Evolutionary conservation across 2,329 filamentous ascomycete genomes (phyloP).

Genomic region (Emmonsiellopsis sp.): DNA sequence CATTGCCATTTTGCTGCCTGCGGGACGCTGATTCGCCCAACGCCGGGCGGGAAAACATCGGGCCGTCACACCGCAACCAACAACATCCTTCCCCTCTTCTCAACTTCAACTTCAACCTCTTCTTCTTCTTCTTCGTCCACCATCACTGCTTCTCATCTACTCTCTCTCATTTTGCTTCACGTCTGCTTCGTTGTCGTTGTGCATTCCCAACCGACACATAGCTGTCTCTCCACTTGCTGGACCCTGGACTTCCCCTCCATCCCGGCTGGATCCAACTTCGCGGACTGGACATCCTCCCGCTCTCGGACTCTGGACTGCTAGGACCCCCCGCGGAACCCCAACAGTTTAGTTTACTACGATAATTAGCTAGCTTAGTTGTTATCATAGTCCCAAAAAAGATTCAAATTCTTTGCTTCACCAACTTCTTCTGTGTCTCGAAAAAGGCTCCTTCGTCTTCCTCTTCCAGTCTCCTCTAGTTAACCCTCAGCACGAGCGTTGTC

Average conservation of each 20-base stretch:
- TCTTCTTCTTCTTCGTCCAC: background rate
- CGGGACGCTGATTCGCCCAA: too few relatives aligned
- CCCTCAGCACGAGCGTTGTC: slow-evolving; percentile 1
- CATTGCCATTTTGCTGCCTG: too few relatives aligned
- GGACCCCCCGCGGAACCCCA: background rate
- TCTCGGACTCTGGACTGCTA: background rate
- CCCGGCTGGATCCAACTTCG: background rate
- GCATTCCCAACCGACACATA: background rate
- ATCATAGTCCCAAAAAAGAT: slow-evolving; percentile 7
- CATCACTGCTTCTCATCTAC: background rate
- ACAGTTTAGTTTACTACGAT: slow-evolving; percentile 4
- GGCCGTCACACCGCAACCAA: background rate
- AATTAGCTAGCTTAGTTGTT: slow-evolving; percentile 9
- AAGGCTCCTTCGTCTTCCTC: background rate
- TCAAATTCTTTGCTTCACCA: slow-evolving; percentile 11
- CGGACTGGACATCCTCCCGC: background rate
- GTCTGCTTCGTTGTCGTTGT: background rate
- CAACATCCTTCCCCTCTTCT: background rate
- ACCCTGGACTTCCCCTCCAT: background rate
- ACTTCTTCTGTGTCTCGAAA: slow-evolving; percentile 10
- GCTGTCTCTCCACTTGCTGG: too few relatives aligned
- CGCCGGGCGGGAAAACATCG: too few relatives aligned
- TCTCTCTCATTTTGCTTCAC: background rate
- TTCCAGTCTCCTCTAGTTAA: slow-evolving; percentile 11
- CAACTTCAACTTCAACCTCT: background rate